These are phyloP conservation scores for Daldinia vernicosa DNA, from an alignment of 495 filamentous ascomycete genomes.

Conservation along the genomic window DNA sequence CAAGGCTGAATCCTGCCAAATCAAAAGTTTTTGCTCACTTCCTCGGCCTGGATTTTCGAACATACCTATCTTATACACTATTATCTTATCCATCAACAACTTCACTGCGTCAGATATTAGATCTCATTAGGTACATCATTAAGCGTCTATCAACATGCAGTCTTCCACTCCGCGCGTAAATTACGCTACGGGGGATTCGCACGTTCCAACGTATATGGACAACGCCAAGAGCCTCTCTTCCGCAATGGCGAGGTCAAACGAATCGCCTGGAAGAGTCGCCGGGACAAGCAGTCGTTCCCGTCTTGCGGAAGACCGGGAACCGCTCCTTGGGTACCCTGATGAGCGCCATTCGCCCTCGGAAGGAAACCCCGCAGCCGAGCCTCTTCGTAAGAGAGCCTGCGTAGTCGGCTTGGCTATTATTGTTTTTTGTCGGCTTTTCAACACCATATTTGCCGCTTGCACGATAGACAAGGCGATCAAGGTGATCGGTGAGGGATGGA, in stretches of 20 bases:
- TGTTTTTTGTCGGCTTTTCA: background rate
- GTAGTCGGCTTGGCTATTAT: background rate
- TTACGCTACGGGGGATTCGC: background rate
- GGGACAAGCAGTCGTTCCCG: background rate
- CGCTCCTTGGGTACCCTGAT: slow-evolving; percentile 11
- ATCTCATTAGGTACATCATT: background rate
- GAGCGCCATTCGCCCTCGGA: background rate
- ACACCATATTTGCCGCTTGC: background rate
- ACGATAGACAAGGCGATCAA: background rate
- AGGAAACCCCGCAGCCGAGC: background rate
- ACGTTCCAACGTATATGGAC: background rate
- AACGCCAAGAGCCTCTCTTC: background rate
- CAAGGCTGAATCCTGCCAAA: background rate
- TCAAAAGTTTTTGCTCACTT: background rate
- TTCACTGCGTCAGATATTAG: background rate
- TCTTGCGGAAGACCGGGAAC: background rate
- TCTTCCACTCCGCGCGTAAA: background rate
- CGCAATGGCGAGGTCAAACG: background rate
- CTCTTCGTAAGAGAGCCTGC: slow-evolving; percentile 1
- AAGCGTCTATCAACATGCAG: background rate
- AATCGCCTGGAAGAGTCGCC: background rate
- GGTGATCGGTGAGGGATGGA: background rate
- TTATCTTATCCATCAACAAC: background rate
- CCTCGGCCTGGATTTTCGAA: background rate
- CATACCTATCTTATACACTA: background rate